A percentile compares a stretch with the other conserved stretches of the same genome.
Conservation (phyloP, 164 flowering plant species). For the Berberis vulgaris region DNA sequence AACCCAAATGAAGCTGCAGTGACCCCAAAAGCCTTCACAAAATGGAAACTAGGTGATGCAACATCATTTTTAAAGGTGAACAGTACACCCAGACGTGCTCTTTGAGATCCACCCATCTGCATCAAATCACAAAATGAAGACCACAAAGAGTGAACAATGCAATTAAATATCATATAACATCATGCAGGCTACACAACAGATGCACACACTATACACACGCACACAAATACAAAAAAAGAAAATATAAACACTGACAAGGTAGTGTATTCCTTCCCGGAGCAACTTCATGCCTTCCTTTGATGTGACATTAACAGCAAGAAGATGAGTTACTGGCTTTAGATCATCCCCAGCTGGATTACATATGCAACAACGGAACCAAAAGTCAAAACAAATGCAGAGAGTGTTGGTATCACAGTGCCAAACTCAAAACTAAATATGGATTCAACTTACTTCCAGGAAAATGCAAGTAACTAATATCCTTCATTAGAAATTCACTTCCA, state of each 20-base stretch:
- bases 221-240: neutral
- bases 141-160: neutral
- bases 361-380: constrained; percentile 2
- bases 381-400: constrained; percentile 1
- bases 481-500: constrained; percentile 46
- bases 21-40: constrained; percentile 51
- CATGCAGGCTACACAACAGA: neutral
- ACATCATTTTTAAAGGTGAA: constrained; percentile 33
- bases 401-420: neutral
- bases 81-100: constrained; percentile 68
- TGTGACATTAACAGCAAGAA: constrained; percentile 59
- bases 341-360: constrained; percentile 62
- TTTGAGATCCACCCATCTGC: constrained; percentile 67
- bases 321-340: constrained; percentile 91
- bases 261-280: constrained; percentile 74
- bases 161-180: too few relatives aligned
- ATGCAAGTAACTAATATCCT: constrained; percentile 71
- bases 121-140: constrained; percentile 8
- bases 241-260: constrained; percentile 48
- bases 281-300: constrained; percentile 70
- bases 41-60: constrained; percentile 33
- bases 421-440: neutral
- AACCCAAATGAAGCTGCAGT: constrained; percentile 68
- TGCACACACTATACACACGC: constrained; percentile 1
- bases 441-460: constrained; percentile 69